phyloP scores from a whole-genome alignment of 83 land plant species.

The Larix sibirica region DNA sequence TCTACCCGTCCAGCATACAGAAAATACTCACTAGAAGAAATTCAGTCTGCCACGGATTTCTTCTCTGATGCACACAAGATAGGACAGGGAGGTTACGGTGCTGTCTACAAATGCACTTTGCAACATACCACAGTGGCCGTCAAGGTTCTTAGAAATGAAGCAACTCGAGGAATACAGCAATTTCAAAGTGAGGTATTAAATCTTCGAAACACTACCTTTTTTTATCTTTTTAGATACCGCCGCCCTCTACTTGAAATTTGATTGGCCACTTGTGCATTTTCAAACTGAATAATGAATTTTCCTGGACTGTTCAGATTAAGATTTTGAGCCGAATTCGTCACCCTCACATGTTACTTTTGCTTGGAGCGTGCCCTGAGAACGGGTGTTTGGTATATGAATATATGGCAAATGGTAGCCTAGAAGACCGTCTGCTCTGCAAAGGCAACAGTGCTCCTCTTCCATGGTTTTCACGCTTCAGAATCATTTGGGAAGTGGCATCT shows the following conservation, averaged over 20 bases:
- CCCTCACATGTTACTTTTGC: slow-evolving; percentile 57
- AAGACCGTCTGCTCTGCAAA: slow-evolving; percentile 38
- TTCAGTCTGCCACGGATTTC: slow-evolving; percentile 27
- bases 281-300: background rate
- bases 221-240: too few relatives aligned
- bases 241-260: too few relatives aligned
- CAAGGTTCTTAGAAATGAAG: slow-evolving; percentile 28
- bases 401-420: slow-evolving; percentile 73
- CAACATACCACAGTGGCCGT: slow-evolving; percentile 31
- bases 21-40: slow-evolving; percentile 28
- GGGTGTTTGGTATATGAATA: slow-evolving; percentile 64
- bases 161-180: slow-evolving; percentile 15
- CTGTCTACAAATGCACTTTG: slow-evolving; percentile 31
- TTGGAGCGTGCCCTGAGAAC: slow-evolving; percentile 63
- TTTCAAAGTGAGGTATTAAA: slow-evolving; percentile 29
- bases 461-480: slow-evolving; percentile 55
- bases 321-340: slow-evolving; percentile 57
- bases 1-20: slow-evolving; percentile 13
- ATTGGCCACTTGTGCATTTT: background rate
- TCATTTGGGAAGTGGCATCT: slow-evolving; percentile 70
- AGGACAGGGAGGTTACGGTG: slow-evolving; percentile 43
- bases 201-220: too few relatives aligned
- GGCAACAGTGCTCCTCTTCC: slow-evolving; percentile 42
- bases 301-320: slow-evolving; percentile 40
- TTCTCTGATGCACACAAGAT: slow-evolving; percentile 27